Evolutionary conservation across 2,329 filamentous ascomycete species (phyloP).

Genomic region (Colletotrichum destructivum): DNA sequence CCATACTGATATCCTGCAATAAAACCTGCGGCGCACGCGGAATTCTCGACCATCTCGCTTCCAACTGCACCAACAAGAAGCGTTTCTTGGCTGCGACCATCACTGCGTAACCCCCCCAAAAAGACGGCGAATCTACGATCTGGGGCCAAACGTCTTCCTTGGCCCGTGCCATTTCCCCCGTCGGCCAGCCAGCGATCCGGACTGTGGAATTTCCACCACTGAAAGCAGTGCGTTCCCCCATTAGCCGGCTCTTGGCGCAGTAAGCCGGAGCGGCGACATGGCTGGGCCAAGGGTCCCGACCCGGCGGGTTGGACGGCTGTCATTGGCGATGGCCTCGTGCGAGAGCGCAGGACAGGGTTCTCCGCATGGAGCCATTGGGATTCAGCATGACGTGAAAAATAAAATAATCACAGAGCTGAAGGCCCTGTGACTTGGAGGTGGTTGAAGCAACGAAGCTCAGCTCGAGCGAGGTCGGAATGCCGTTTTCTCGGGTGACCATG

Average conservation of each 20-base stretch:
- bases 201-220: constrained; percentile 34
- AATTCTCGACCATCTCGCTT: constrained; percentile 8
- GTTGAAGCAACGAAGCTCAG: not conserved
- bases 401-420: not conserved
- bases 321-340: constrained; percentile 14
- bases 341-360: constrained; percentile 24
- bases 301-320: constrained; percentile 11
- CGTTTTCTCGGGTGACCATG: no score
- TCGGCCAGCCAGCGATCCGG: constrained; percentile 4
- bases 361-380: constrained; percentile 27
- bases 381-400: constrained; percentile 2
- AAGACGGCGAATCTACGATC: no score
- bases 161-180: not conserved
- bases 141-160: not conserved
- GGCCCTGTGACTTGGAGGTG: not conserved
- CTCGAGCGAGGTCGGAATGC: not conserved
- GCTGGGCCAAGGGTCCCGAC: constrained; percentile 23
- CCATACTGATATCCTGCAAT: not conserved
- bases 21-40: not conserved
- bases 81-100: constrained; percentile 22
- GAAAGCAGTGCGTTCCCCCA: not conserved
- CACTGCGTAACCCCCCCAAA: not conserved
- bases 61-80: no score
- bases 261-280: not conserved
- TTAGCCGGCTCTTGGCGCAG: constrained; percentile 31